Percentiles rank a stretch among this genome's conserved stretches.
Evolutionary conservation across 345 rosid genomes (phyloP).

Genomic region (Aurinia saxatilis): DNA sequence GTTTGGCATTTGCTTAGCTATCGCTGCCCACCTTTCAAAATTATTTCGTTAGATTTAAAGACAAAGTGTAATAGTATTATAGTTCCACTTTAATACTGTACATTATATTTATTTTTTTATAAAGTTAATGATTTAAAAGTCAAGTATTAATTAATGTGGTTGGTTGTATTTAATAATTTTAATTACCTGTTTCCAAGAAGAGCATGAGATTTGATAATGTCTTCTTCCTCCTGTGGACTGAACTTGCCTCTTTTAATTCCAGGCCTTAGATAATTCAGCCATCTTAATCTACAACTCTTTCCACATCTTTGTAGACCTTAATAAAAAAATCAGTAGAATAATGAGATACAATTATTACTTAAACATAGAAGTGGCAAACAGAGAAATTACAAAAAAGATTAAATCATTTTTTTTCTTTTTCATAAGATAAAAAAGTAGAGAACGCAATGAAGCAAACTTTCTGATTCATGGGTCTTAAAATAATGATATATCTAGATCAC

Average conservation of each 20-base stretch:
- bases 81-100: too few species aligned
- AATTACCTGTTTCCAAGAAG: slow-evolving; percentile 25
- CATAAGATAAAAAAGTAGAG: neutral
- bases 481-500: neutral
- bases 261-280: slow-evolving; percentile 29
- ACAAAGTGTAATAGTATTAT: too few species aligned
- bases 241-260: slow-evolving; percentile 29
- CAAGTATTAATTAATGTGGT: too few species aligned
- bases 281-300: slow-evolving; percentile 29
- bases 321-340: neutral
- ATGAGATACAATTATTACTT: neutral
- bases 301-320: slow-evolving; percentile 30
- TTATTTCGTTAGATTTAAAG: neutral
- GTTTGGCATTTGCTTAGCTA: slow-evolving; percentile 26
- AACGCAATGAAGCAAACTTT: neutral
- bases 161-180: too few species aligned
- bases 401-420: neutral
- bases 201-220: slow-evolving; percentile 16
- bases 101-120: too few species aligned
- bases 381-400: neutral
- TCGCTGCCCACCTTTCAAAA: slow-evolving; percentile 28
- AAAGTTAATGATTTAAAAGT: too few species aligned
- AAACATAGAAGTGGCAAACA: slow-evolving; percentile 1
- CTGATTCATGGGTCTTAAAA: neutral
- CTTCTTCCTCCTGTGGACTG: slow-evolving; percentile 22